Conservation (phyloP, 768 basidiomycete genomes). For the Hemileccinum impolitum region DNA sequence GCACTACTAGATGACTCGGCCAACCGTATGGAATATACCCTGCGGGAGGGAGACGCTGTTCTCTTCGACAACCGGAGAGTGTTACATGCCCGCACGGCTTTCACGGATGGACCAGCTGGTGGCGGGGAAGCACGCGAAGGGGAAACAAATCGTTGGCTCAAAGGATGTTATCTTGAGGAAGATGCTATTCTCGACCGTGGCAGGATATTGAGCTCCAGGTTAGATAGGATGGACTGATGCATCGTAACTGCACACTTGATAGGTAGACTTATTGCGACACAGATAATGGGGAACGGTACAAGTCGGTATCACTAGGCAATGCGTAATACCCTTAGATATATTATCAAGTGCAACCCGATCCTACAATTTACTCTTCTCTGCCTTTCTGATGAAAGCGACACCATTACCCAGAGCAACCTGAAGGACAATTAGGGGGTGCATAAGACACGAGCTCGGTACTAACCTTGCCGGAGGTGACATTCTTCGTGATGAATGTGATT, state of each 20-base stretch:
- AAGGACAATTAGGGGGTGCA: not conserved
- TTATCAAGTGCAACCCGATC: not conserved
- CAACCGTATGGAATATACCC: conserved; percentile 57
- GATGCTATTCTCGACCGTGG: conserved; percentile 54
- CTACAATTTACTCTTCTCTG: conserved; percentile 43
- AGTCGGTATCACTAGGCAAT: no score
- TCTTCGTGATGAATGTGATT: conserved; percentile 60
- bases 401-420: conserved; percentile 58
- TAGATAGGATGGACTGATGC: conserved; percentile 6
- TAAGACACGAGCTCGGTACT: conserved; percentile 4
- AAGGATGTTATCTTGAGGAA: conserved; percentile 79
- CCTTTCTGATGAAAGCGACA: conserved; percentile 59
- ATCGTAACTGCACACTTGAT: not conserved
- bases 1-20: conserved; percentile 48
- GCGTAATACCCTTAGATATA: not conserved
- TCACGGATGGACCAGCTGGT: conserved; percentile 38
- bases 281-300: no score
- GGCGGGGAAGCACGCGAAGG: conserved; percentile 37
- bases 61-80: conserved; percentile 91
- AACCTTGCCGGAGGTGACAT: conserved; percentile 59
- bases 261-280: not conserved
- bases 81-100: conserved; percentile 82
- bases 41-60: conserved; percentile 82
- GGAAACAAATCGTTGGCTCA: conserved; percentile 77
- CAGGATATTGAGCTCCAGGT: conserved; percentile 43